Conservation (phyloP, 805 yeast species). For the Kodamaea laetipori region DNA sequence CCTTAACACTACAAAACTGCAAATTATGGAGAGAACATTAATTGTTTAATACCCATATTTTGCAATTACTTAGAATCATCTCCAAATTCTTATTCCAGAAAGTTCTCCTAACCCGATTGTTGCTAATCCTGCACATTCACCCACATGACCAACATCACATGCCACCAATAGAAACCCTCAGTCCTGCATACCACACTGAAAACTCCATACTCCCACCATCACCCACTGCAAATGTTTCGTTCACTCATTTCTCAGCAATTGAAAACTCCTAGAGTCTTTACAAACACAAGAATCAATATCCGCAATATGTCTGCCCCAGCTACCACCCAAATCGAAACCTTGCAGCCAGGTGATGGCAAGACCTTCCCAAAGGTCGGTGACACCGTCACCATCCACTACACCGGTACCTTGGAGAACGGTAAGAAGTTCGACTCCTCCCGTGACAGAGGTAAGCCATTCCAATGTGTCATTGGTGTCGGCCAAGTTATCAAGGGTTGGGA, state of each 20-base stretch:
- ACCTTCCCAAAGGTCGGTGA: conserved; percentile 88
- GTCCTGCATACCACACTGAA: not conserved
- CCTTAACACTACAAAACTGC: too few relatives aligned
- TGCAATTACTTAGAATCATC: too few relatives aligned
- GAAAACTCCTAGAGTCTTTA: conserved; percentile 8
- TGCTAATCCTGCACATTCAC: too few relatives aligned
- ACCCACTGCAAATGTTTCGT: conserved; percentile 12
- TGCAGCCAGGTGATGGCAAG: conserved; percentile 75
- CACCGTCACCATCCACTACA: conserved; percentile 89
- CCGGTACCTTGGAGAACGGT: conserved; percentile 93
- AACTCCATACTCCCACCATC: conserved; percentile 4
- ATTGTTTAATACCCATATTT: too few relatives aligned
- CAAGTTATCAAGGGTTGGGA: conserved; percentile 98
- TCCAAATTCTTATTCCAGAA: too few relatives aligned
- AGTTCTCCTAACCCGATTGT: too few relatives aligned
- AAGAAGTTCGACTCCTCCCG: conserved; percentile 94
- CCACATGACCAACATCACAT: too few relatives aligned
- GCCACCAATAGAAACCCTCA: not conserved
- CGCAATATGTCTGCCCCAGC: conserved; percentile 39
- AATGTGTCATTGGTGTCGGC: conserved; percentile 91
- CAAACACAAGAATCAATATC: not conserved
- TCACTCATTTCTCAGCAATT: conserved; percentile 12
- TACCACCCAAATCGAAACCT: conserved; percentile 43
- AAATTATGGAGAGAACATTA: too few relatives aligned
- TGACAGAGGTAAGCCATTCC: conserved; percentile 95